Evolutionary conservation across 2,329 filamentous ascomycete genomes (phyloP), one percentile per base, ranked within the genome.

Genomic region (Colletotrichum musae): DNA sequence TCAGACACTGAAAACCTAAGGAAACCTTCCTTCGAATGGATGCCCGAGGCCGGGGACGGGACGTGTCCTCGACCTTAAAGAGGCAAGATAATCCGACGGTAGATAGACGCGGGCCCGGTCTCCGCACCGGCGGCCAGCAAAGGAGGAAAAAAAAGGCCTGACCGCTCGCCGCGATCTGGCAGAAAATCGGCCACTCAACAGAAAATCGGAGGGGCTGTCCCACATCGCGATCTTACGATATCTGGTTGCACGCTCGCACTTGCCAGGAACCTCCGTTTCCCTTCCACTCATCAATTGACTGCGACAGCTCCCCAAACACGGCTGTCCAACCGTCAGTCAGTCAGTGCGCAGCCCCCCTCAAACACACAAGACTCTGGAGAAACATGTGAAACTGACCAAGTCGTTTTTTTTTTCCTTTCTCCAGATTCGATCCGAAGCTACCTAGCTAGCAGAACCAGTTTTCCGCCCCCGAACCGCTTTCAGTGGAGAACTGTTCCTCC

Each of bases 151-250:
- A 21, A 59, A 59, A 59, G 4, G 48, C 43, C 41, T 70, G 67
- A 70, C 67, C 67, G 67, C 67, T 45, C 63, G 62, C 67, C 39
- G 41, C 56, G 62, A 50, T 26, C 63, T 61, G 67, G 67, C 67
- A 67, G 62, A 70, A 70, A 67, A 7, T 41, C 62, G 57, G 51
- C 51, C 39, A 47, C 63, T 70, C 67, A 67, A 70, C 67, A 70
- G 66, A 69, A 69, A 70, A 67, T 67, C 45, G 67, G 62, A 70
- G 67, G 67, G 67, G 62, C 39, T 39, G 51, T 69, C 62, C 66
- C 66, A 57, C 62, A 48, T 59, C 57, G 51, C 62, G 56, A 67
- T 61, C 67, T 52, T 61, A 70, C 51, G 63, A 70, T 67, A 70
- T 70, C 51, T 61, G 57, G 56, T 56, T 59, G 54, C 24, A 28